Evolutionary conservation across 768 basidiomycete genomes (phyloP), one percentile per base, ranked within the genome.

Genomic region (Kwoniella dejecticola): DNA sequence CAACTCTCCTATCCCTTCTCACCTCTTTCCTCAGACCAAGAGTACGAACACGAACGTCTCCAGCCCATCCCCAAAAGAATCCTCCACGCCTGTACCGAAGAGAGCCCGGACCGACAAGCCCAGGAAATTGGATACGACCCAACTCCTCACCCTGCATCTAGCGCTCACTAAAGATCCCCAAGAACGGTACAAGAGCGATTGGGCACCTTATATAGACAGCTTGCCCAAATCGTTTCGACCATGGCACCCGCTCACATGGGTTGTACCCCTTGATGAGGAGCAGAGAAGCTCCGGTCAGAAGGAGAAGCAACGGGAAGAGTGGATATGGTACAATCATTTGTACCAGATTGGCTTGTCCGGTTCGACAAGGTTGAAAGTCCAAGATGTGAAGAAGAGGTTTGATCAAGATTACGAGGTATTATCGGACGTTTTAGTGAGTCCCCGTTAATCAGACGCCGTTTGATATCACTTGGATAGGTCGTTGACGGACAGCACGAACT

Each of bases 181-280:
- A 58, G n/a, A 71, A 74, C 6, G 76, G 80, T 83, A 66, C 76
- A 75, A 13, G 88, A 87, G 76, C 85, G 57, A 63, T 3, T 77
- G 72, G 71, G 19, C 60, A 11, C 36, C 54, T 1, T 96, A 91
- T 74, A 86, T 96, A 46, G 86, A 87, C 0, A 83, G 86, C 1
- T 80, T 97, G 26, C 95, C 95, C 2, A 75, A 75, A 56, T 79
- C 86, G 27, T 94, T 98, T 76, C 82, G 82, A 41, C 81, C 81
- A 24, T 79, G 77, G 74, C 92, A 96, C 79, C 95, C 94, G 4
- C 81, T 96, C n/a, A 84, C 87, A 19, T 92, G 90, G 90, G 17
- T 64, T 1, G 47, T 79, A 30, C 12, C 50, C 3, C 54, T 61
- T 0, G 46, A 24, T 33, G 40, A 60, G 13, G n/a, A n/a, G n/a